Conservation (phyloP, 1,139 yeast genomes). For the Blastobotrys illinoisensis region DNA sequence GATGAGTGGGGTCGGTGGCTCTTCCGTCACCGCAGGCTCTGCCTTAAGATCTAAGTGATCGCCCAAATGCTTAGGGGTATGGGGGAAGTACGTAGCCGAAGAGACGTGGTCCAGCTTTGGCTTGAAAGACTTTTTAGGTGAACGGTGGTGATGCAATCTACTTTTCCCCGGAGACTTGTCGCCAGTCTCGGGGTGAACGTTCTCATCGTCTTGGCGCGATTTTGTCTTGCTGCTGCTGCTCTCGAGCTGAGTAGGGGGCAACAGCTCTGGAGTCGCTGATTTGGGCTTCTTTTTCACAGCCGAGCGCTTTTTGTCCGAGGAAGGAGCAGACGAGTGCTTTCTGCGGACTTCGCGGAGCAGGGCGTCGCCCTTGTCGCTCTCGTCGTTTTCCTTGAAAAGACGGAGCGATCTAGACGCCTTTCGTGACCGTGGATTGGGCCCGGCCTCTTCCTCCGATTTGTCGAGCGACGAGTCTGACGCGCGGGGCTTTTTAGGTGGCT, state of each 20-base stretch:
- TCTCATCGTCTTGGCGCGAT: neutral
- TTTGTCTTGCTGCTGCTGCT: conserved; percentile 2
- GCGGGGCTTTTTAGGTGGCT: neutral
- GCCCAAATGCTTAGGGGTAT: conserved; percentile 32
- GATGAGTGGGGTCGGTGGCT: neutral
- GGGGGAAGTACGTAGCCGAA: conserved; percentile 65
- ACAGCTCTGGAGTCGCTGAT: neutral
- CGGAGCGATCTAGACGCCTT: conserved; percentile 50
- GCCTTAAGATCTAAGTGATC: neutral
- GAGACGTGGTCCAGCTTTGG: conserved; percentile 37
- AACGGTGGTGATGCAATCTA: conserved; percentile 1
- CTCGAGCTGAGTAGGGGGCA: neutral
- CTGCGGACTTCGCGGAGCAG: conserved; percentile 4
- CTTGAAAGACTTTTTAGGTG: conserved; percentile 7
- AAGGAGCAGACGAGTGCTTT: neutral
- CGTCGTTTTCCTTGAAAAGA: conserved; percentile 39
- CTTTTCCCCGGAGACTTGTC: neutral
- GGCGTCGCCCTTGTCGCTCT: conserved; percentile 3
- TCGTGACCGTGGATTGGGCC: conserved; percentile 32
- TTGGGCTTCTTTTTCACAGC: neutral
- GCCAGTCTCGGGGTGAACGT: neutral
- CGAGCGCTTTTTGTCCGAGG: neutral
- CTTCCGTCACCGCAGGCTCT: neutral
- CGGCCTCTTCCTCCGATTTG: neutral
- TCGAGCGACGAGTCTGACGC: neutral